Conservation (phyloP, 129 eudicot species). For the Flaveria robusta region DNA sequence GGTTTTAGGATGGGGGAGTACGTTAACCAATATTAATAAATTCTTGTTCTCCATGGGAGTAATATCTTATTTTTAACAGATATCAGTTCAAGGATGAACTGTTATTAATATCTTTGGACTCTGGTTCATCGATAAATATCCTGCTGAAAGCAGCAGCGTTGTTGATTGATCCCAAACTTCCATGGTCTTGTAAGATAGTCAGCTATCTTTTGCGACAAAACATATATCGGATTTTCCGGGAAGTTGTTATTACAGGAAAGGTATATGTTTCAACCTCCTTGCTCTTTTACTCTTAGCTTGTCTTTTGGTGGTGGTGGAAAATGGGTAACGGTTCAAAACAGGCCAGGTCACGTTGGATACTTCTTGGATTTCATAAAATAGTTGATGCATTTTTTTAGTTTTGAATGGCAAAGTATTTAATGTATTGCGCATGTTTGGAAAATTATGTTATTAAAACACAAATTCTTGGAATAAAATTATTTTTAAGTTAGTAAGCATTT, state of each 20-base stretch:
- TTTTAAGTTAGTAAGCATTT: not conserved
- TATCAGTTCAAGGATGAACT: conserved; percentile 58
- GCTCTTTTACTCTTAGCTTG: conserved; percentile 11
- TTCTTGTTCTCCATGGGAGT: conserved; percentile 18
- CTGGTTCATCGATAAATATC: conserved; percentile 45
- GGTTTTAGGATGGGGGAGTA: conserved; percentile 19
- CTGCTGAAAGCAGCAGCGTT: conserved; percentile 60
- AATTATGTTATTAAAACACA: not conserved
- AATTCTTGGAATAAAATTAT: not conserved
- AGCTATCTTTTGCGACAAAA: conserved; percentile 63
- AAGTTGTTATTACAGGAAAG: conserved; percentile 66
- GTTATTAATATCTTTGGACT: conserved; percentile 43
- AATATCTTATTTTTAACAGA: conserved; percentile 43
- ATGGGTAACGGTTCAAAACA: not conserved
- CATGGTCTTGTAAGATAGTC: conserved; percentile 83
- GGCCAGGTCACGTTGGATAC: not conserved
- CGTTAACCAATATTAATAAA: not conserved
- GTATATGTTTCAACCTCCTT: conserved; percentile 34
- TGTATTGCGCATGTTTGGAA: not conserved
- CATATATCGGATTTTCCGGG: conserved; percentile 55
- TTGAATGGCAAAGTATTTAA: not conserved
- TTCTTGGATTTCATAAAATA: not conserved
- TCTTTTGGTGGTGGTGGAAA: conserved; percentile 15
- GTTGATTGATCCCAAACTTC: conserved; percentile 70
- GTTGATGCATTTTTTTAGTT: not conserved